phyloP scores from a whole-genome alignment of 306 rosid genomes.

The Ziziphus jujuba region DNA sequence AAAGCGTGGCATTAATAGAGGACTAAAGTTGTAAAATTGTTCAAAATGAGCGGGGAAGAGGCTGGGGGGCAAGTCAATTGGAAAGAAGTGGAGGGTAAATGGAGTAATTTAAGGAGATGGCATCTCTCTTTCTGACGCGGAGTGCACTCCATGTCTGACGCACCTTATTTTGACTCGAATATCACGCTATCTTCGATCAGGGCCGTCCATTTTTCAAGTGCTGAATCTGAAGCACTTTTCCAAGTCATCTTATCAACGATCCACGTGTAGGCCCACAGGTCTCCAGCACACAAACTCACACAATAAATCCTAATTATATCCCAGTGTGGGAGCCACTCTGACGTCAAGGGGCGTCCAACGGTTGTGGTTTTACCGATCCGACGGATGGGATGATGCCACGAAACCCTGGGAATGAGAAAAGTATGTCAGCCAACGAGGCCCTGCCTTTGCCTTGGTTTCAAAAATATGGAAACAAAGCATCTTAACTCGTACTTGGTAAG shows the following conservation, averaged over 20 bases:
- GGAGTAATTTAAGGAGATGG: background rate
- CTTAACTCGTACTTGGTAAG: conserved; percentile 1
- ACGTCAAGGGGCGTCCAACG: background rate
- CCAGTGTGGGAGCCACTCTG: conserved; percentile 8
- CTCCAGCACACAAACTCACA: background rate
- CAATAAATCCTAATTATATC: background rate
- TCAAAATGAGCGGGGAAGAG: too few relatives aligned
- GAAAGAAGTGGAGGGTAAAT: background rate
- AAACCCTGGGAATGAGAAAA: background rate
- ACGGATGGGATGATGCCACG: conserved; percentile 14
- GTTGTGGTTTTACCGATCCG: background rate
- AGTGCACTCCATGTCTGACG: conserved; percentile 36
- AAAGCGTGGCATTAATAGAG: too few relatives aligned
- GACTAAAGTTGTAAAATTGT: too few relatives aligned
- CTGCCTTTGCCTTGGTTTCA: background rate
- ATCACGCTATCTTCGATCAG: conserved; percentile 7
- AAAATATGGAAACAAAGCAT: background rate
- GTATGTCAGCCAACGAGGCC: conserved; percentile 23
- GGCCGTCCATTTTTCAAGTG: conserved; percentile 16
- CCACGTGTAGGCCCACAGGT: conserved; percentile 17
- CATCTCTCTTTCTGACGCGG: conserved; percentile 18
- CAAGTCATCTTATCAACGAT: conserved; percentile 7
- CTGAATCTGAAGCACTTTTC: conserved; percentile 12
- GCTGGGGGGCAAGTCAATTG: background rate
- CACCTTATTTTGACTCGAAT: conserved; percentile 12